These are phyloP conservation scores for Pythium insidiosum DNA, from an alignment of 352 stramenopile species.

Conservation along the genomic window DNA sequence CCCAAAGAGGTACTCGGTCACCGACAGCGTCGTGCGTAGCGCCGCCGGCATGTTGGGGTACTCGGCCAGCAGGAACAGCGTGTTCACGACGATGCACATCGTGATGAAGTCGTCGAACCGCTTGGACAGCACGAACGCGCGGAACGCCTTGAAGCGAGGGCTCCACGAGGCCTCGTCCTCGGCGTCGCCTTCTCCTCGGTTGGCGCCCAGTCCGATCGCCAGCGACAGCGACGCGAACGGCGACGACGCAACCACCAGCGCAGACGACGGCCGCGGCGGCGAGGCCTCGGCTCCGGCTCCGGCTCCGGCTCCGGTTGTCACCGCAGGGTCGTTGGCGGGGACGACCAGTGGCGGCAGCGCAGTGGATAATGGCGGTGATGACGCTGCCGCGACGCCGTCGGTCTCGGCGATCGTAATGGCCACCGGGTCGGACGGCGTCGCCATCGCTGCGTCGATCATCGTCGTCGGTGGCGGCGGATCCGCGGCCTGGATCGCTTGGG, in stretches of 20 bases:
- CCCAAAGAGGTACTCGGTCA: constrained; percentile 70
- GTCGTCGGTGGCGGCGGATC: too few relatives aligned
- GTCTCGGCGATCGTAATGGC: not conserved
- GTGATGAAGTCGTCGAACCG: constrained; percentile 70
- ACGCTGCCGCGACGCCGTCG: not conserved
- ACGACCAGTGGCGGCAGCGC: too few relatives aligned
- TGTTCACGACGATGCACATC: constrained; percentile 59
- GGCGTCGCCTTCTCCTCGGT: too few relatives aligned
- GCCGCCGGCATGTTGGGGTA: constrained; percentile 45
- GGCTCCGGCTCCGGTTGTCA: not conserved
- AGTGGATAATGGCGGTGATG: too few relatives aligned
- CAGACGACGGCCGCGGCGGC: constrained; percentile 1
- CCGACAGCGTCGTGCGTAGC: constrained; percentile 25
- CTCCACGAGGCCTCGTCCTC: too few relatives aligned
- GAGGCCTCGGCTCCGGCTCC: too few relatives aligned
- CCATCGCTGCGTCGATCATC: not conserved
- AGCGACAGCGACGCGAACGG: constrained; percentile 5
- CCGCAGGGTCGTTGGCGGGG: too few relatives aligned
- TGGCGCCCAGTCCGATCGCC: too few relatives aligned
- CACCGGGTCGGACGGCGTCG: not conserved
- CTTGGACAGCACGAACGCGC: constrained; percentile 47
- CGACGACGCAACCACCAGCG: constrained; percentile 8
- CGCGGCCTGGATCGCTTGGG: constrained; percentile 9
- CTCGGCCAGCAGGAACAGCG: constrained; percentile 53
- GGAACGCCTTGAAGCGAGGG: constrained; percentile 1